phyloP scores from a whole-genome alignment of 2,329 filamentous ascomycete genomes.

The Colletotrichum eleusines region DNA sequence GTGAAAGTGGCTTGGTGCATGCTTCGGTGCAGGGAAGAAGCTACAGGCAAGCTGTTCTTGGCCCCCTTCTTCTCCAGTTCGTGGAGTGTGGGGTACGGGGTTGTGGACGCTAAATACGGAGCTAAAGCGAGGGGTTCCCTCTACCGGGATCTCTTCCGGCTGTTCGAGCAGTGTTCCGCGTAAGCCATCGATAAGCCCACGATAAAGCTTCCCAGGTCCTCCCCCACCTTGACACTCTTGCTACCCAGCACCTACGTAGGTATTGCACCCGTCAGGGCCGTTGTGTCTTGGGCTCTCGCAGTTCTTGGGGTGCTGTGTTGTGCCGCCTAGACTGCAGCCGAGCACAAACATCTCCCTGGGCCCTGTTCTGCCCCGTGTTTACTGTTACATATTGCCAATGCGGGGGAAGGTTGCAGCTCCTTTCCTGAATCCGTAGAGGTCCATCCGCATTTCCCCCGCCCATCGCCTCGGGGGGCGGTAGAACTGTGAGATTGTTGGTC shows the following conservation, averaged over 20 bases:
- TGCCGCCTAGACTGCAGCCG: slow-evolving; percentile 13
- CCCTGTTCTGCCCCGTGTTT: slow-evolving; percentile 16
- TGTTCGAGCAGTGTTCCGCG: slow-evolving; percentile 4
- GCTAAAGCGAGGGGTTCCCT: slow-evolving; percentile 23
- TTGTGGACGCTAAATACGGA: slow-evolving; percentile 27
- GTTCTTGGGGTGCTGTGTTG: background rate
- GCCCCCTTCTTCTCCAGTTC: slow-evolving; percentile 27
- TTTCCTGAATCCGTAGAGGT: background rate
- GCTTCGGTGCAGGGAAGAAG: slow-evolving; percentile 38
- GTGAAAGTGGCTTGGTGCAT: slow-evolving; percentile 34
- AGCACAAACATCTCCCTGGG: slow-evolving; percentile 1
- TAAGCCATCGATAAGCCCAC: slow-evolving; percentile 28
- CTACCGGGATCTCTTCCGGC: background rate
- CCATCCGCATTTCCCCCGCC: slow-evolving; percentile 7
- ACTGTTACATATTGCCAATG: slow-evolving; percentile 13
- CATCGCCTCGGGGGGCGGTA: background rate
- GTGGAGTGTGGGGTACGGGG: slow-evolving; percentile 38
- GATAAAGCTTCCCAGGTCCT: slow-evolving; percentile 18
- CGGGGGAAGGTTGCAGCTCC: slow-evolving; percentile 25
- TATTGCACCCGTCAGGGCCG: too few relatives aligned
- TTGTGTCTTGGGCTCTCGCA: too few relatives aligned
- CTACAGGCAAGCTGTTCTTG: slow-evolving; percentile 3
- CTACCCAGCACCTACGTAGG: too few relatives aligned
- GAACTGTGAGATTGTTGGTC: background rate
- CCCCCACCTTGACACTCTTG: background rate